phyloP scores from a whole-genome alignment of 345 rosid genomes.

The Psidium friedrichsthalianum region DNA sequence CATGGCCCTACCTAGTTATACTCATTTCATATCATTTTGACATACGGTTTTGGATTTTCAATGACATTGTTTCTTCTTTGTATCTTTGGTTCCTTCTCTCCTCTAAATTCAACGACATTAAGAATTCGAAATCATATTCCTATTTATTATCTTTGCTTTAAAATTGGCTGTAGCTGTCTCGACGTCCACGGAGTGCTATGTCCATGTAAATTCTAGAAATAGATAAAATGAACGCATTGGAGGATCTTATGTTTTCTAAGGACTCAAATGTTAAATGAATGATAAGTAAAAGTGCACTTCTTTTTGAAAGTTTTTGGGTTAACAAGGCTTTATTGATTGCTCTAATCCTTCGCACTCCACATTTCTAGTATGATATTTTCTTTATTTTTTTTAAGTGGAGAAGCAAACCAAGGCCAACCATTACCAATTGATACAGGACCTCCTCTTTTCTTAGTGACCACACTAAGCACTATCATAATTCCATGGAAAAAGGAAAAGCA shows the following conservation, averaged over 20 bases:
- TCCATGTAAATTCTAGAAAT: neutral
- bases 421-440: neutral
- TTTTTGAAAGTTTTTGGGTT: too few species aligned
- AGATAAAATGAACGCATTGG: neutral
- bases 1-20: neutral
- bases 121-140: neutral
- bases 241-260: neutral
- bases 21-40: neutral
- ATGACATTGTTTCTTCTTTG: neutral
- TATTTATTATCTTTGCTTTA: neutral
- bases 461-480: too few species aligned
- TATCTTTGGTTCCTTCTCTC: conserved; percentile 8
- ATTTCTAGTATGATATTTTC: neutral
- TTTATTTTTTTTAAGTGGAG: too few species aligned
- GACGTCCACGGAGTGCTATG: neutral
- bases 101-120: neutral
- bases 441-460: neutral
- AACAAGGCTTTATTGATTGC: neutral
- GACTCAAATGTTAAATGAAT: neutral
- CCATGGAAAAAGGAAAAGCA: too few species aligned
- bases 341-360: neutral
- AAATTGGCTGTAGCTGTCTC: neutral
- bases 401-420: too few species aligned
- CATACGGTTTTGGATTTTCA: neutral
- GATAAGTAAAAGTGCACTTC: neutral